Percentiles rank a stretch among this genome's conserved stretches.
phyloP scores from a whole-genome alignment of 768 basidiomycete genomes.

The Lactarius hatsudake region DNA sequence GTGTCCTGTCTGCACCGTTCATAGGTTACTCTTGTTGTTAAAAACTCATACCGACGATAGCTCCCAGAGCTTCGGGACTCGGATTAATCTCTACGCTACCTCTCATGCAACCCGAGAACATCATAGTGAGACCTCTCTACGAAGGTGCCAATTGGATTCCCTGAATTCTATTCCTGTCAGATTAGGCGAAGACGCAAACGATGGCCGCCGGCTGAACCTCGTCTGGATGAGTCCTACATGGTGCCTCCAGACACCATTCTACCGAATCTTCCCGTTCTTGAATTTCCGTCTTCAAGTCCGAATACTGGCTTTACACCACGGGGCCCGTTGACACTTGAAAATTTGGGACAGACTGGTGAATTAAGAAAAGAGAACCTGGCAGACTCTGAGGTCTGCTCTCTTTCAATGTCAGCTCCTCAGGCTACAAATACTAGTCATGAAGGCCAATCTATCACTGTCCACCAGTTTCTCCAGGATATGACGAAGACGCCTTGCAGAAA shows the following conservation, averaged over 20 bases:
- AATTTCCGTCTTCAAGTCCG: neutral
- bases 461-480: slow-evolving; percentile 11
- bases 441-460: slow-evolving; percentile 8
- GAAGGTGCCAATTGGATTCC: neutral
- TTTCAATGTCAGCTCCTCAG: neutral
- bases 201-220: neutral
- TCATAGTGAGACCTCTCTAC: slow-evolving; percentile 7
- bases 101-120: neutral
- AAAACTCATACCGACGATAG: neutral
- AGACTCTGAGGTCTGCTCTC: neutral
- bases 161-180: neutral
- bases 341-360: neutral
- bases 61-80: neutral
- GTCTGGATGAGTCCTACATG: neutral
- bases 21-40: neutral
- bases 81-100: neutral
- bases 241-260: neutral
- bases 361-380: neutral
- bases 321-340: neutral
- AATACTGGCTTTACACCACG: neutral
- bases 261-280: neutral
- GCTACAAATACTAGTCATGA: neutral
- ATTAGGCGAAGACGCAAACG: slow-evolving; percentile 24
- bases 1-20: neutral
- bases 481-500: slow-evolving; percentile 2